Base-by-base conservation (phyloP, 306 rosid species). In the Lupinus albus region DNA sequence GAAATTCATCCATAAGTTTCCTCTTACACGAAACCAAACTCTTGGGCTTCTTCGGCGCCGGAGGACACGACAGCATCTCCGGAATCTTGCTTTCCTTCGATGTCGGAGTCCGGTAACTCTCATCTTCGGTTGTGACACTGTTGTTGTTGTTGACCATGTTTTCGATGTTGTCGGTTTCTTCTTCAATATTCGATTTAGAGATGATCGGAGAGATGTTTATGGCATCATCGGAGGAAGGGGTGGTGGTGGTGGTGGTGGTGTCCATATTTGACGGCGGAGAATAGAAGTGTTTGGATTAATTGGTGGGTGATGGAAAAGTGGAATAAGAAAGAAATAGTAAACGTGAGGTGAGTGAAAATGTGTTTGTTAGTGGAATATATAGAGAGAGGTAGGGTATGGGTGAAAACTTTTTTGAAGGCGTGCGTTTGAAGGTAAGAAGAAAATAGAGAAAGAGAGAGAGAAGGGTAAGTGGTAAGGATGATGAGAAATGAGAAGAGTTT, bases 61-160 rank as follows among this genome's bases (percentile, higher is more conserved):
- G 79, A 25, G 84, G 84, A 11, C 84, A 80, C 1, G 32, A 62
- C 66, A 67, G 36, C 0, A 55, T 62, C 64, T 28, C 79, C 38
- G 84, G 84, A 61, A 80, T 80, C 45, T 45, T 76, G 62, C 76
- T 76, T 46, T 76, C 81, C 55, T 80, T 68, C 0, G 84, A 80
- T 0, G 76, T 80, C 61, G 84, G 84, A 2, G 84, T 80, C 11
- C 72, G 45, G 73, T 42, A 80, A 18, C 79, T 61, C 66, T 67
- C 76, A 0, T 80, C 84, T 7, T 8, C 78, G 0, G 15, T 70
- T 10, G 0, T 21, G 17, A 7, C 1, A 4, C 4, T 25, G 1
- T 25, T 25, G 30, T 3, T 25, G 1, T 25, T 25, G 4, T 25
- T 25, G 30, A 25, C 4, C 0, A 25, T 2, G 30, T 25, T 25